Evolutionary conservation across 495 filamentous ascomycete genomes (phyloP).

Genomic region (Neurospora hispaniola): DNA sequence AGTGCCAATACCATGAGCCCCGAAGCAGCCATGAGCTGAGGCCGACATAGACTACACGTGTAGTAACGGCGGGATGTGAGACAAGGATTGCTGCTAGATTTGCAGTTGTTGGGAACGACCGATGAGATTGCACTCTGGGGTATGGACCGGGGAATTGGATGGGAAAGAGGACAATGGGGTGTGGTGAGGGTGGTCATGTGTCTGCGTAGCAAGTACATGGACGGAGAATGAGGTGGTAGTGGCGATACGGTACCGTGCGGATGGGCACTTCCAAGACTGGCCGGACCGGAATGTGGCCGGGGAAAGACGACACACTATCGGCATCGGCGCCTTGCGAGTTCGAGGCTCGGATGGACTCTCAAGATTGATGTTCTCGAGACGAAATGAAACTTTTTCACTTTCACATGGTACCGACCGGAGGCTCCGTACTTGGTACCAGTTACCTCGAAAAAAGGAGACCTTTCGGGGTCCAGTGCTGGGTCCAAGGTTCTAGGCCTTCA

Average conservation of each 20-base stretch:
- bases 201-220: not conserved
- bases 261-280: not conserved
- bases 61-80: not conserved
- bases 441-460: not conserved
- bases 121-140: not conserved
- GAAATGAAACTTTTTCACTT: not conserved
- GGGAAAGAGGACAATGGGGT: not conserved
- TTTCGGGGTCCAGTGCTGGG: not conserved
- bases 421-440: not conserved
- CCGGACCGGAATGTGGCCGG: not conserved
- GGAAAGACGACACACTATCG: not conserved
- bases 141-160: not conserved
- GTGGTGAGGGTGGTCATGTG: not conserved
- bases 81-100: not conserved
- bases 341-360: not conserved
- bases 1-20: not conserved
- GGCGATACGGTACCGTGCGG: not conserved
- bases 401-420: not conserved
- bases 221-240: not conserved
- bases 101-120: not conserved
- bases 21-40: not conserved
- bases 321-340: not conserved
- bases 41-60: not conserved
- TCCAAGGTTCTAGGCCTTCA: not conserved
- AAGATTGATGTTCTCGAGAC: not conserved